Conservation (phyloP, 1,284 basidiomycete species). For the Schizophyllum commune region DNA sequence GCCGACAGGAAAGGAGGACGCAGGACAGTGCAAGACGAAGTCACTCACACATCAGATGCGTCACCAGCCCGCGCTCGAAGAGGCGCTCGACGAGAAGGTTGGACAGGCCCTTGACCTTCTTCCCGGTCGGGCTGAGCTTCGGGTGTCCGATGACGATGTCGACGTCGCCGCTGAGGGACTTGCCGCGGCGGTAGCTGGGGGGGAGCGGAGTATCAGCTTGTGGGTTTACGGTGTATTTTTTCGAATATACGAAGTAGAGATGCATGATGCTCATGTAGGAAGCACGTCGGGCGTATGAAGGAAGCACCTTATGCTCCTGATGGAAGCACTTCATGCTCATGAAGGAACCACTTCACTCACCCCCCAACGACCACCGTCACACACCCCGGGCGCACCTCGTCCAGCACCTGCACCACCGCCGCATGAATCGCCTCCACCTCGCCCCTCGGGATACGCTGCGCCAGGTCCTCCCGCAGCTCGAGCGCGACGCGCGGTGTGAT, state of each 20-base stretch:
- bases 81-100: conserved; percentile 44
- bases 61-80: conserved; percentile 38
- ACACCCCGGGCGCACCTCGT: conserved; percentile 49
- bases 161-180: conserved; percentile 64
- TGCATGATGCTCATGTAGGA: no score
- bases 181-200: conserved; percentile 68
- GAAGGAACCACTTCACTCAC: conserved; percentile 26
- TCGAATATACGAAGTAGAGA: no score
- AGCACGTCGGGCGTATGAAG: no score
- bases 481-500: conserved; percentile 39
- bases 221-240: no score
- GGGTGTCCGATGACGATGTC: conserved; percentile 75
- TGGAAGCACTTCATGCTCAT: no score
- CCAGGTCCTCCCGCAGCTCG: conserved; percentile 43
- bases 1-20: no score
- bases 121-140: conserved; percentile 20
- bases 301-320: no score
- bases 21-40: no score
- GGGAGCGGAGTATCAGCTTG: no score
- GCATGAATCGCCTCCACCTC: conserved; percentile 64
- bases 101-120: conserved; percentile 41
- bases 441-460: conserved; percentile 45
- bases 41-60: background rate
- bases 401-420: conserved; percentile 50
- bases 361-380: conserved; percentile 65